These are phyloP conservation scores for Nakazawaea ernobii DNA, from an alignment of 805 yeast genomes.

Conservation along the genomic window DNA sequence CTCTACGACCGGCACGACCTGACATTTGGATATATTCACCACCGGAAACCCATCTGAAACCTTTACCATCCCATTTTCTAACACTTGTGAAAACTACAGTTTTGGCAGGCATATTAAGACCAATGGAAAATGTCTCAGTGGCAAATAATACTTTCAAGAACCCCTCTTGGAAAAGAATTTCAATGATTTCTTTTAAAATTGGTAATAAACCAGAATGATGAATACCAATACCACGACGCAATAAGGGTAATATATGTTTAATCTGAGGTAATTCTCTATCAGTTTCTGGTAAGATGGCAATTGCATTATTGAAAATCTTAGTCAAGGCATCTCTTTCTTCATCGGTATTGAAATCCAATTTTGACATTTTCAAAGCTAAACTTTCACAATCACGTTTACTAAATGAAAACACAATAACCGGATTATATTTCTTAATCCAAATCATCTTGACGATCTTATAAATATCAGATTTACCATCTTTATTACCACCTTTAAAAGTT, in stretches of 20 bases:
- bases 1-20: conserved; percentile 99
- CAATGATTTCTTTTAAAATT: conserved; percentile 89
- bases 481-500: conserved; percentile 81
- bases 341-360: conserved; percentile 87
- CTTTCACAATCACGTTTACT: conserved; percentile 96
- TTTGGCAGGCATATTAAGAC: conserved; percentile 98
- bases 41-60: conserved; percentile 98
- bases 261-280: conserved; percentile 95
- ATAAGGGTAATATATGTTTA: conserved; percentile 79
- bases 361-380: conserved; percentile 91
- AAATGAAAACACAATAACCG: conserved; percentile 97
- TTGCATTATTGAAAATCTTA: conserved; percentile 87
- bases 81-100: conserved; percentile 97
- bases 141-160: conserved; percentile 91
- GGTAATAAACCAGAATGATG: conserved; percentile 97
- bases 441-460: conserved; percentile 97
- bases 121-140: conserved; percentile 97
- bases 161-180: conserved; percentile 95
- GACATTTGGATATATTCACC: conserved; percentile 99
- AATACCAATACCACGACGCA: conserved; percentile 95
- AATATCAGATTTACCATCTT: conserved; percentile 76
- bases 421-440: conserved; percentile 93
- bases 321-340: conserved; percentile 90
- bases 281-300: conserved; percentile 78
- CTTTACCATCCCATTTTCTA: conserved; percentile 97